A percentile compares a stretch with the other conserved stretches of the same genome.
phyloP scores from a whole-genome alignment of 2,329 filamentous ascomycete species.

The Xylariaceae sp. region DNA sequence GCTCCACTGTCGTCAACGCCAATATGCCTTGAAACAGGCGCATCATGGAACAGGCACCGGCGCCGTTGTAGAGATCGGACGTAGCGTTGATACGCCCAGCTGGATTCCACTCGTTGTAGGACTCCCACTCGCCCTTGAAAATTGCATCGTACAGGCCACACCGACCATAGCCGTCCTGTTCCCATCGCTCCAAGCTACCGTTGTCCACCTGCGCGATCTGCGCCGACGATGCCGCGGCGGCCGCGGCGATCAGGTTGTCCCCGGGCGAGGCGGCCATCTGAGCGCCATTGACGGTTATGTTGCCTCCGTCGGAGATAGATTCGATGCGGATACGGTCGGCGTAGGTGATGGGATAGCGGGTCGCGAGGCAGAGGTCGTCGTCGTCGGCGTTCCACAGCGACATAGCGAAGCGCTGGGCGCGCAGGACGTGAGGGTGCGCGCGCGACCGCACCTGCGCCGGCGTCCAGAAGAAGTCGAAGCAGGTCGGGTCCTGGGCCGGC shows the following conservation, averaged over 20 bases:
- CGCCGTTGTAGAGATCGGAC: conserved; percentile 54
- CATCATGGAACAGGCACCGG: conserved; percentile 53
- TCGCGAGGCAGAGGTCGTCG: conserved; percentile 55
- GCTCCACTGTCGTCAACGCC: conserved; percentile 47
- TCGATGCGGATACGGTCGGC: conserved; percentile 67
- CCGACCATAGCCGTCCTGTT: conserved; percentile 61
- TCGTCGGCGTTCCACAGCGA: conserved; percentile 56
- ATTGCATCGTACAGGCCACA: conserved; percentile 51
- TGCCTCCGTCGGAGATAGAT: conserved; percentile 36
- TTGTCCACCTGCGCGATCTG: conserved; percentile 66
- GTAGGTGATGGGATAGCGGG: conserved; percentile 60
- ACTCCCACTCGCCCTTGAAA: conserved; percentile 51
- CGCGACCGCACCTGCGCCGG: conserved; percentile 65
- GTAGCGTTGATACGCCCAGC: conserved; percentile 49
- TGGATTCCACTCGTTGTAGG: conserved; percentile 53
- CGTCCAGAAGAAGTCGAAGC: conserved; percentile 72
- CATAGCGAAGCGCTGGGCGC: conserved; percentile 63
- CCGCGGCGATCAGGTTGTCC: conserved; percentile 26
- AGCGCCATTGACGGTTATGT: conserved; percentile 26
- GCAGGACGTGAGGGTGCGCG: conserved; percentile 59
- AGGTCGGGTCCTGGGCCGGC: conserved; percentile 59
- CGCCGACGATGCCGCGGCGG: conserved; percentile 36
- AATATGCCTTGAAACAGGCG: conserved; percentile 57
- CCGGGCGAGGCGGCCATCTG: conserved; percentile 24
- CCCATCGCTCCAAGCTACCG: conserved; percentile 68